These are phyloP conservation scores for Fusarium gaditjirri DNA, from an alignment of 2,329 filamentous ascomycete species.

Conservation along the genomic window DNA sequence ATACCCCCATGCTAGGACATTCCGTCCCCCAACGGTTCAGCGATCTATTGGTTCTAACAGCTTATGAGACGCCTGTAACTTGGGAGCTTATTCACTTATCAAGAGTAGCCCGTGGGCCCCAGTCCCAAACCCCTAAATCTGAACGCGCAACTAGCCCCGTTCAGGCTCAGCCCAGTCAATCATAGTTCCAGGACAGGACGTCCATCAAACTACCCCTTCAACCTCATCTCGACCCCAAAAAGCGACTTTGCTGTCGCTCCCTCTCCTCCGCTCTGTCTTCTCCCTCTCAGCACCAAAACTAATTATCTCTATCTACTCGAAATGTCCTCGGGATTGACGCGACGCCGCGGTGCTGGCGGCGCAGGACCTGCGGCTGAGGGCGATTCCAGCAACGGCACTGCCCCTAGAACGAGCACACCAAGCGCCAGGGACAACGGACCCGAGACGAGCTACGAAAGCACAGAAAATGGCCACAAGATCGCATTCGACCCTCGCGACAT, in stretches of 20 bases:
- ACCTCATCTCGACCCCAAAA: slow-evolving; percentile 39
- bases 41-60: slow-evolving; percentile 26
- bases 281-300: slow-evolving; percentile 10
- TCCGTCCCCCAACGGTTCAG: slow-evolving; percentile 8
- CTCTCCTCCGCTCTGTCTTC: slow-evolving; percentile 15
- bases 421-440: slow-evolving; percentile 66
- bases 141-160: slow-evolving; percentile 44
- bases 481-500: slow-evolving; percentile 97
- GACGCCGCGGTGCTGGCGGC: slow-evolving; percentile 77
- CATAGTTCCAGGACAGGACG: slow-evolving; percentile 37
- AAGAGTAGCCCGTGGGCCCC: slow-evolving; percentile 8
- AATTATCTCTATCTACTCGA: slow-evolving; percentile 21
- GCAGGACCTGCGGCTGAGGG: slow-evolving; percentile 65
- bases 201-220: slow-evolving; percentile 41
- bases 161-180: slow-evolving; percentile 43
- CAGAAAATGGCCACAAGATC: slow-evolving; percentile 98
- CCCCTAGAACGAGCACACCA: slow-evolving; percentile 66
- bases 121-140: slow-evolving; percentile 45
- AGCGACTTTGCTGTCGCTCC: slow-evolving; percentile 22
- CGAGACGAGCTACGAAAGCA: slow-evolving; percentile 88
- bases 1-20: slow-evolving; percentile 9
- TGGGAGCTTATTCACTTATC: background rate
- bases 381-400: slow-evolving; percentile 64
- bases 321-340: slow-evolving; percentile 64
- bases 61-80: slow-evolving; percentile 18